A percentile compares a stretch with the other conserved stretches of the same genome.
Conservation (phyloP, 1,284 basidiomycete species). For the Cryptococcus floricola region DNA sequence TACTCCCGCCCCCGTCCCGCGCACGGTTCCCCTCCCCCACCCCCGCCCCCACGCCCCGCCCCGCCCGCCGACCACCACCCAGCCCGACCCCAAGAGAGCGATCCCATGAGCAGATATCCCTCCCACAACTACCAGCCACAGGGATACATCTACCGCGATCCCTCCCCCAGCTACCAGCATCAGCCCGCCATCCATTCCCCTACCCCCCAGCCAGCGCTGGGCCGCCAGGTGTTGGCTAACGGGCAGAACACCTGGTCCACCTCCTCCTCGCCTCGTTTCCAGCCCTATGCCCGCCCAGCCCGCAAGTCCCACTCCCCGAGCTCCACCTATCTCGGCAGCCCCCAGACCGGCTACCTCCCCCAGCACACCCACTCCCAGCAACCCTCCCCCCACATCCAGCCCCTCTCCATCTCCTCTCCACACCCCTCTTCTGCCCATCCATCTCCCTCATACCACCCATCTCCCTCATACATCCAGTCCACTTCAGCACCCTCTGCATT, state of each 20-base stretch:
- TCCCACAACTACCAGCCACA: background rate
- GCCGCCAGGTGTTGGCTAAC: background rate
- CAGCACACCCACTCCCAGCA: background rate
- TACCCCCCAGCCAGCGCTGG: background rate
- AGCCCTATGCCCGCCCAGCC: conserved; percentile 5
- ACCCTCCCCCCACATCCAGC: background rate
- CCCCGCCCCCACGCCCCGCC: background rate
- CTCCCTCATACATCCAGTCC: background rate
- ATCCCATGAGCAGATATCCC: background rate
- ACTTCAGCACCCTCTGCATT: background rate
- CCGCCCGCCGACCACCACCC: background rate
- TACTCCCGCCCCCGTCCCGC: background rate
- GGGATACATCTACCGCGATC: background rate
- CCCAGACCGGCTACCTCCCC: conserved; percentile 2
- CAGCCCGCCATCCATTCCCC: background rate
- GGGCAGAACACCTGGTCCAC: background rate
- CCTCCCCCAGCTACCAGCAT: background rate
- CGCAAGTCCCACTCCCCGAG: background rate
- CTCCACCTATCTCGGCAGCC: background rate
- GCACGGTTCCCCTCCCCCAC: background rate
- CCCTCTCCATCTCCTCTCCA: background rate
- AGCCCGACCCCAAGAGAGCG: background rate
- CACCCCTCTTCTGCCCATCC: background rate
- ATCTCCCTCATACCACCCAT: background rate
- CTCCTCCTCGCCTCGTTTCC: conserved; percentile 6